A percentile compares a stretch with the other conserved stretches of the same genome.
phyloP scores from a whole-genome alignment of 345 rosid genomes.

The Eucalyptus cladocalyx region DNA sequence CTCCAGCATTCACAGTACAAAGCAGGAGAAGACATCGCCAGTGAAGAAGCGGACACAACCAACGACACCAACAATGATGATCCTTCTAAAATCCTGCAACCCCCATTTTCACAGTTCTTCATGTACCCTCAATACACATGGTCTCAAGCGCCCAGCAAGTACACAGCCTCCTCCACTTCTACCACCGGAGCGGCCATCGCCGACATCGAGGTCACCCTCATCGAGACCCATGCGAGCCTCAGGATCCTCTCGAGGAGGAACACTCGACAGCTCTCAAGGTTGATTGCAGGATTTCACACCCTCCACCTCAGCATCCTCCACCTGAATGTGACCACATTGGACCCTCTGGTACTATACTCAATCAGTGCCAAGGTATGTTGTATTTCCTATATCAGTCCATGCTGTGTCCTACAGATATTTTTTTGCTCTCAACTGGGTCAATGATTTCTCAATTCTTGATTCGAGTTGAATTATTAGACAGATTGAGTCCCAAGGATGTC shows the following conservation, averaged over 20 bases:
- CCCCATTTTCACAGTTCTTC: constrained; percentile 43
- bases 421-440: background rate
- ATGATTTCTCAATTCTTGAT: background rate
- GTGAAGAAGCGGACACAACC: background rate
- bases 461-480: background rate
- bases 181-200: constrained; percentile 36
- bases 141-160: constrained; percentile 36
- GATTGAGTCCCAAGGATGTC: background rate
- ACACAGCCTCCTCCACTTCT: constrained; percentile 25
- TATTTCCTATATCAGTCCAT: background rate
- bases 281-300: constrained; percentile 49
- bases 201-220: constrained; percentile 71
- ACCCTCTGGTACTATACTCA: constrained; percentile 51
- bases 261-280: constrained; percentile 40
- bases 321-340: constrained; percentile 50
- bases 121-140: constrained; percentile 40
- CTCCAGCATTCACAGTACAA: background rate
- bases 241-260: constrained; percentile 51
- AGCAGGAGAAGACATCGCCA: background rate
- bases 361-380: constrained; percentile 68
- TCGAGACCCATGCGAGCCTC: constrained; percentile 84
- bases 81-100: background rate
- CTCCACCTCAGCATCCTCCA: constrained; percentile 67
- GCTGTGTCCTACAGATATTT: background rate
- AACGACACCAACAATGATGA: background rate